Evolutionary conservation across 2,329 filamentous ascomycete genomes (phyloP), one percentile per base, ranked within the genome.

Genomic region (Aspergillus texensis): DNA sequence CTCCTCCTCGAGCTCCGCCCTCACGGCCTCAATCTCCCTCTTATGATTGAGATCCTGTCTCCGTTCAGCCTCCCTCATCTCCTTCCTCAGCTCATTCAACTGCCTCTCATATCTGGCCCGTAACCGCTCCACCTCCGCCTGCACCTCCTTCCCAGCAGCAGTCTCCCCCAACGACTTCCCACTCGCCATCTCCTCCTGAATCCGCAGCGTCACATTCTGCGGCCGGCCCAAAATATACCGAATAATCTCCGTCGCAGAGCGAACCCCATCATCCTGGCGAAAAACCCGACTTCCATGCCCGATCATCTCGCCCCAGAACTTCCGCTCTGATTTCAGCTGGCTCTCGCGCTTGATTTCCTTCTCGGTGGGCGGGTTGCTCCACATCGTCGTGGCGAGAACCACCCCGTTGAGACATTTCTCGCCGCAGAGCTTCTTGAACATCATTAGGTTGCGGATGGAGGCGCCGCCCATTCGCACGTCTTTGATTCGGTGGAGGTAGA

Each of bases 371-470:
- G 60, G 53, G 28, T 54, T 60, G 28, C 57, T 56, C 80, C 80
- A 82, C 58, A 74, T 71, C 0, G 78, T 79, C 4, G 80, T 81
- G 0, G 71, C 76, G 2, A 83, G 66, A 2, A 78, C 65, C 2
- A 82, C 77, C 21, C 76, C 73, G 26, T 65, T 60, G 2, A 81
- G 65, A 4, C 63, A 63, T 6, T 73, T 57, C 2, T 72, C 63
- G 3, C 81, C 81, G 57, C 77, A 79, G 0, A 83, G 68, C n/a
- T 77, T 68, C 50, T 74, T 71, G 61, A 82, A 79, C 67, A 80
- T 77, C 10, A 66, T 60, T 0, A 82, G 60, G 43, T 78, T 80
- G 4, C 69, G 67, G 10, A 74, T 52, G 1, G 74, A 67, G 0
- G 74, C 72, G 0, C 77, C 77, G 6, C 68, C 61, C 70, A 81